Conservation (phyloP, 129 eudicot genomes). For the Ambrosia trifida region DNA sequence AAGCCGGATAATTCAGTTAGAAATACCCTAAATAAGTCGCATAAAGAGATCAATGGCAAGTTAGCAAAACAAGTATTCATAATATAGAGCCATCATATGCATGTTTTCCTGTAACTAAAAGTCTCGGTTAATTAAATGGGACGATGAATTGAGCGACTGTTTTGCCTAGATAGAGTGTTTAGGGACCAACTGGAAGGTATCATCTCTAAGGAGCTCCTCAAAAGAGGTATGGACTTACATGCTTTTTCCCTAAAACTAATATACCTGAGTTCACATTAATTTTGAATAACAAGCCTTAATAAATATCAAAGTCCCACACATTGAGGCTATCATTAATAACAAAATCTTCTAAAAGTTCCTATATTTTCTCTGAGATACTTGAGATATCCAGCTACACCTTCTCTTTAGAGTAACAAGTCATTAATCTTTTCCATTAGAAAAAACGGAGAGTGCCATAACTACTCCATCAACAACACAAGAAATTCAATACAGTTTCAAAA, state of each 20-base stretch:
- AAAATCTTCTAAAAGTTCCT: not conserved
- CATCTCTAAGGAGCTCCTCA: not conserved
- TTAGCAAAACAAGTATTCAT: not conserved
- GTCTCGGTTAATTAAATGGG: not conserved
- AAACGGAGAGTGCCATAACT: not conserved
- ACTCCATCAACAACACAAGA: not conserved
- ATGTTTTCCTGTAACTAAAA: not conserved
- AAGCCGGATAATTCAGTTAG: not conserved
- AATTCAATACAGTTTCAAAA: not conserved
- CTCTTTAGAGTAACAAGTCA: constrained; percentile 10
- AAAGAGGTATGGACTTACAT: not conserved
- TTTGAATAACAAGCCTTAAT: not conserved
- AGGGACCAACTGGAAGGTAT: not conserved
- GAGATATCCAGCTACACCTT: constrained; percentile 18
- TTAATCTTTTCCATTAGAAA: constrained; percentile 10
- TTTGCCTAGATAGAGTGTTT: not conserved
- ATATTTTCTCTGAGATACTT: constrained; percentile 1
- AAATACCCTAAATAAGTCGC: not conserved
- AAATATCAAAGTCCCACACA: not conserved
- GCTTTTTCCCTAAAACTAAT: not conserved
- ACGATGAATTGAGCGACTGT: not conserved
- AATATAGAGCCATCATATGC: not conserved
- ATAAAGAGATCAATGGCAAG: not conserved
- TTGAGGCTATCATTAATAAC: not conserved
- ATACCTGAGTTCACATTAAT: constrained; percentile 7